phyloP scores from a whole-genome alignment of 2,329 filamentous ascomycete species.

The Pseudocercospora fuligena region DNA sequence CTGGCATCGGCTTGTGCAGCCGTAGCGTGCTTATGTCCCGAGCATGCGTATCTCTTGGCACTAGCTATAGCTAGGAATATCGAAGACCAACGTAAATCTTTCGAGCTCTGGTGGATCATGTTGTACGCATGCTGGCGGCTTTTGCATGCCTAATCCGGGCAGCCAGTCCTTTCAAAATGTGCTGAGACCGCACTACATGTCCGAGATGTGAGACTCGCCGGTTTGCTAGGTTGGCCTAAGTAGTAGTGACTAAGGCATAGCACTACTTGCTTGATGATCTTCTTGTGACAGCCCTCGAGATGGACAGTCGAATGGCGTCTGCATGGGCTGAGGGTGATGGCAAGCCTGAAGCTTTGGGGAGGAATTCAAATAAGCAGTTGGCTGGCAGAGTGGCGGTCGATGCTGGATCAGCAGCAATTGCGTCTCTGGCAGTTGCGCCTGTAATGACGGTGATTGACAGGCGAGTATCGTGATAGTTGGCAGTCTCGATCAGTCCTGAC shows the following conservation, averaged over 20 bases:
- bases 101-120: slow-evolving; percentile 1
- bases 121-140: not conserved
- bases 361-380: not conserved
- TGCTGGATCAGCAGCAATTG: slow-evolving; percentile 27
- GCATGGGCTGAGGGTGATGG: not conserved
- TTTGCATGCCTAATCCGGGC: slow-evolving; percentile 1
- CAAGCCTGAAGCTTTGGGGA: not conserved
- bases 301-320: not conserved
- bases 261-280: not conserved
- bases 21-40: slow-evolving; percentile 4
- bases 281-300: not conserved
- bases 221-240: not conserved
- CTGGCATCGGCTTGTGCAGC: not conserved
- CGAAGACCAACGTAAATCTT: not conserved
- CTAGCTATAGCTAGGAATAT: slow-evolving; percentile 3
- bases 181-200: not conserved
- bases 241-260: not conserved
- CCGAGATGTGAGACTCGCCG: not conserved
- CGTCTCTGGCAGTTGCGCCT: slow-evolving; percentile 30
- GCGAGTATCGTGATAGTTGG: slow-evolving; percentile 13
- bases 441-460: slow-evolving; percentile 32
- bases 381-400: slow-evolving; percentile 16
- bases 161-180: not conserved
- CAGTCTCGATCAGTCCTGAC: not conserved
- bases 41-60: slow-evolving; percentile 1